phyloP scores from a whole-genome alignment of 176 grass and related monocot genomes.

The sorghum (Sorghum bicolor) region Sorghum_bicolor_NCBIv3 NC_012872.2:57802501-57803000 shows the following conservation, averaged over 20 bases:
- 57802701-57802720: neutral
- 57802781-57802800: neutral
- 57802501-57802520: neutral
- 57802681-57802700: neutral
- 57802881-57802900: neutral
- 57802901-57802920: neutral
- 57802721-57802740: neutral
- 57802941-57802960: neutral
- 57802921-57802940: neutral
- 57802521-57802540: constrained; percentile 76
- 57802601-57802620: constrained; percentile 88
- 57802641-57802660: constrained; percentile 58
- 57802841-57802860: neutral
- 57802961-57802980: neutral
- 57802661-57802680: neutral
- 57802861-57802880: neutral
- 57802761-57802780: neutral
- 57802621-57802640: constrained; percentile 94
- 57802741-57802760: neutral
- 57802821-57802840: neutral
- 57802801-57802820: neutral
- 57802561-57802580: constrained; percentile 94
- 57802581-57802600: constrained; percentile 81
- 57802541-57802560: constrained; percentile 96
- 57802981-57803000: neutral